Conservation (phyloP, 441 rosid species). For the Lepidium campestre region DNA sequence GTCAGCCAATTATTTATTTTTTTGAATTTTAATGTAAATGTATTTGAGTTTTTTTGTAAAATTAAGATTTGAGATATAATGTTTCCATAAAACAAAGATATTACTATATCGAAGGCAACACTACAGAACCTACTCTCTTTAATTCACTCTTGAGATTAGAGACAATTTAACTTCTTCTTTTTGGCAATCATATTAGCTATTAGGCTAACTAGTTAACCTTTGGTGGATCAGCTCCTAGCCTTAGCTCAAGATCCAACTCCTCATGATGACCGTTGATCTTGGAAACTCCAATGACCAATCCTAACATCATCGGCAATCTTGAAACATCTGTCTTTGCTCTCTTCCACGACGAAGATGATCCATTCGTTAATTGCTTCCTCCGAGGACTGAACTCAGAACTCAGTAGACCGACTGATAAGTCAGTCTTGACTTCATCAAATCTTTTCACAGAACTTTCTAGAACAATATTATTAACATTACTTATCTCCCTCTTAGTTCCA, state of each 20-base stretch:
- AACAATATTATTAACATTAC: conserved; percentile 21
- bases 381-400: conserved; percentile 22
- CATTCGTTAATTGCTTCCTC: conserved; percentile 4
- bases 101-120: conserved; percentile 26
- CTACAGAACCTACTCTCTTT: conserved; percentile 16
- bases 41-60: not conserved
- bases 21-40: not conserved
- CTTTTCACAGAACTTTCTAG: conserved; percentile 16
- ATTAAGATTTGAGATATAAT: not conserved
- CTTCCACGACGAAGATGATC: conserved; percentile 8
- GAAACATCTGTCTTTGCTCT: conserved; percentile 21
- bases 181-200: conserved; percentile 18
- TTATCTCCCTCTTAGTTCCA: conserved; percentile 21
- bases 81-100: conserved; percentile 11
- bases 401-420: conserved; percentile 38
- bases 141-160: conserved; percentile 14
- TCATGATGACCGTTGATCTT: conserved; percentile 37
- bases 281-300: conserved; percentile 31
- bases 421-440: conserved; percentile 30
- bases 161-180: conserved; percentile 17
- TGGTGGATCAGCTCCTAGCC: conserved; percentile 57
- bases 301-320: conserved; percentile 26
- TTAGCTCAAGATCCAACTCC: conserved; percentile 89
- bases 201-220: conserved; percentile 30
- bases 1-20: not conserved